Conservation (phyloP, 495 filamentous ascomycete genomes). For the Aspergillus sclerotiicarbonarius region DNA sequence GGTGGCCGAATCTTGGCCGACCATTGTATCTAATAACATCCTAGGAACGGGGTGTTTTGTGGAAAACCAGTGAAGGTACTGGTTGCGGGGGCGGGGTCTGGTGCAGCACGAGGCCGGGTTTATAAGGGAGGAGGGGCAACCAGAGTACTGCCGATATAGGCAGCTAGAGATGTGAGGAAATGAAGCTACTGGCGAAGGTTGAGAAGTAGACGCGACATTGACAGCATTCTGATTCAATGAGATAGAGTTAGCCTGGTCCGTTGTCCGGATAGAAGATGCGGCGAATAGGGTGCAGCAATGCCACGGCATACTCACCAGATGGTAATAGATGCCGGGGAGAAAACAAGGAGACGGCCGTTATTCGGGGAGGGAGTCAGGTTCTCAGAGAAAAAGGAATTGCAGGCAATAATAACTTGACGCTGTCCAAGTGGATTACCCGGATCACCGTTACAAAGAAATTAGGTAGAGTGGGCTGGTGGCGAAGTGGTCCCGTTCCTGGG, state of each 20-base stretch:
- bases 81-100: not conserved
- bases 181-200: constrained; percentile 2
- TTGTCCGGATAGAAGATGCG: not conserved
- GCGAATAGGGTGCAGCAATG: not conserved
- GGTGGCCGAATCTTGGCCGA: constrained; percentile 34
- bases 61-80: not conserved
- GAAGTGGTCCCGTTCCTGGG: constrained; percentile 26
- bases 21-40: constrained; percentile 44
- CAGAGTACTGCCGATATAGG: not conserved
- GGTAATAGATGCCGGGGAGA: not conserved
- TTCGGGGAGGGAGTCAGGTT: not conserved
- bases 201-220: constrained; percentile 11
- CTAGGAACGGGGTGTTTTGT: constrained; percentile 11
- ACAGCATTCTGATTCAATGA: constrained; percentile 10
- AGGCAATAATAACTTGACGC: not conserved
- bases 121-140: not conserved
- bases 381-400: not conserved
- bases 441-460: constrained; percentile 1
- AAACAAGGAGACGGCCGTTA: not conserved
- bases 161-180: not conserved
- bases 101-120: not conserved
- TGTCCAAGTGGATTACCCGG: not conserved
- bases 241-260: not conserved
- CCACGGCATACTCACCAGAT: constrained; percentile 6
- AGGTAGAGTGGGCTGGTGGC: constrained; percentile 16